These are phyloP conservation scores for Botrytis squamosa DNA, from an alignment of 2,329 filamentous ascomycete species.

Conservation along the genomic window DNA sequence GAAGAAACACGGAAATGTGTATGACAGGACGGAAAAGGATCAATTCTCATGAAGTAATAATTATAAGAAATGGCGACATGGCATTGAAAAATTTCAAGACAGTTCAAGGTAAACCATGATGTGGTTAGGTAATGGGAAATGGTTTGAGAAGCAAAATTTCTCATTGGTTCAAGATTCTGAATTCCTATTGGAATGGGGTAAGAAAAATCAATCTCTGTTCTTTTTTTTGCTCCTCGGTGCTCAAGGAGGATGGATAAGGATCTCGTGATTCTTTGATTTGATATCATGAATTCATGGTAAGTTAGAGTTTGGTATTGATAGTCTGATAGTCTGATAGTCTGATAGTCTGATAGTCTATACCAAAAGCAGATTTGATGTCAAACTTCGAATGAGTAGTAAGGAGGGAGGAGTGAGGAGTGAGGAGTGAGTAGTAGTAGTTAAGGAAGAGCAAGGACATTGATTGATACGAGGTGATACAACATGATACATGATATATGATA, in stretches of 20 bases:
- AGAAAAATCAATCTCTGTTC: neutral
- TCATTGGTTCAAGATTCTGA: neutral
- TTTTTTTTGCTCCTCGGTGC: neutral
- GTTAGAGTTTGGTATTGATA: neutral
- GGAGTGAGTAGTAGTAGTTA: neutral
- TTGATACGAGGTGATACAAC: slow-evolving; percentile 5
- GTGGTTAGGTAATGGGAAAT: slow-evolving; percentile 15
- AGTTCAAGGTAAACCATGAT: slow-evolving; percentile 15
- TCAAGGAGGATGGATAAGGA: neutral
- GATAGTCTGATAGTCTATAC: neutral
- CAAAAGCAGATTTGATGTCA: neutral
- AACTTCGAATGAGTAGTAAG: neutral
- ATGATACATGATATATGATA: neutral
- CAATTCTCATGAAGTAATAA: slow-evolving; percentile 18
- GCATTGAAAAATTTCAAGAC: slow-evolving; percentile 12
- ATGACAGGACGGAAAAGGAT: neutral
- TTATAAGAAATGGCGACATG: slow-evolving; percentile 14
- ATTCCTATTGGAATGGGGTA: slow-evolving; percentile 4
- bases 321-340: neutral
- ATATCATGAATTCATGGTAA: neutral
- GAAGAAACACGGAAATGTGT: neutral
- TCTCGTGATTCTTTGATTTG: neutral
- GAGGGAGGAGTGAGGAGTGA: neutral
- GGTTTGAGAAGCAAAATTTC: slow-evolving; percentile 5
- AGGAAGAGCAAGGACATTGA: neutral